These are phyloP conservation scores for Sarcodon aspratus DNA, from an alignment of 768 basidiomycete species.

Conservation along the genomic window DNA sequence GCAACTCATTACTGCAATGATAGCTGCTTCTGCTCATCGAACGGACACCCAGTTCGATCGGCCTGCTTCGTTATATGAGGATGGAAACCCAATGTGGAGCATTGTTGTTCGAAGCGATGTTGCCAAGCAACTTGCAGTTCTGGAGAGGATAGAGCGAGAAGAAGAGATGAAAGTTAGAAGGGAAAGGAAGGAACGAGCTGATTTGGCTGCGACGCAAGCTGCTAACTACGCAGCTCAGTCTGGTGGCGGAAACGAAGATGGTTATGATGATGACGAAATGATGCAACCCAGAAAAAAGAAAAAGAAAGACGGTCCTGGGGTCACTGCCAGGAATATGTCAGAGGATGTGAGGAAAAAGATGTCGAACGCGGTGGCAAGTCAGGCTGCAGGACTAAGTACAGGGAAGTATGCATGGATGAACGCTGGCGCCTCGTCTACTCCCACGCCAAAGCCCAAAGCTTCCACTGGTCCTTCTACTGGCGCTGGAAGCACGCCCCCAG, in stretches of 20 bases:
- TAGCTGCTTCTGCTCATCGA: constrained; percentile 56
- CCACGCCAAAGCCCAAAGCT: constrained; percentile 23
- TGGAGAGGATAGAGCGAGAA: constrained; percentile 75
- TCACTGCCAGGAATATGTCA: constrained; percentile 81
- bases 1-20: constrained; percentile 57
- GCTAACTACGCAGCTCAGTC: constrained; percentile 51
- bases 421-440: constrained; percentile 37
- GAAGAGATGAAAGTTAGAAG: constrained; percentile 68
- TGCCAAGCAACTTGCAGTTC: constrained; percentile 59
- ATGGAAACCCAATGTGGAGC: constrained; percentile 74
- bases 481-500: constrained; percentile 11
- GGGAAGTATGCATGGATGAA: constrained; percentile 89
- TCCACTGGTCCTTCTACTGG: constrained; percentile 23
- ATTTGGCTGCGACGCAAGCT: constrained; percentile 60
- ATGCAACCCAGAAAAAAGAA: constrained; percentile 59
- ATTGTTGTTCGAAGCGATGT: constrained; percentile 69
- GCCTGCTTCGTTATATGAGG: constrained; percentile 52
- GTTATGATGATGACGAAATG: constrained; percentile 33
- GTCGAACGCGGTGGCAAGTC: constrained; percentile 82
- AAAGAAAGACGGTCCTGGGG: constrained; percentile 76
- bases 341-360: constrained; percentile 89
- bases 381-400: constrained; percentile 69
- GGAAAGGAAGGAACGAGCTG: constrained; percentile 70
- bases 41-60: constrained; percentile 61
- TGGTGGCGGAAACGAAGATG: constrained; percentile 20